Evolutionary conservation across 2,329 filamentous ascomycete genomes (phyloP), one percentile per base, ranked within the genome.

Genomic region (Metarhizium album): DNA sequence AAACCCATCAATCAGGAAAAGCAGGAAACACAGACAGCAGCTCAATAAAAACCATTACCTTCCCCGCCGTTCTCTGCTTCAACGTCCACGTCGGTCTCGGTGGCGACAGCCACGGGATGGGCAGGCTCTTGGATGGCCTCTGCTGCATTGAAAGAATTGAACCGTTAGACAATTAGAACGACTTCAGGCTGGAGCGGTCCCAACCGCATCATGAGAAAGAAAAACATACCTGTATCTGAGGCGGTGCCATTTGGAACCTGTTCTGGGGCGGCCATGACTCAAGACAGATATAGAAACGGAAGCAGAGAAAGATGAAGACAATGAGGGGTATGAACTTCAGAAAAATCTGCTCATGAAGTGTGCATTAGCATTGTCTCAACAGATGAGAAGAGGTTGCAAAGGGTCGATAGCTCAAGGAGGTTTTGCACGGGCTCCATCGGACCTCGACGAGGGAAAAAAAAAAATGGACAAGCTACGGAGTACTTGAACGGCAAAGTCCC

Each of bases 51-150:
- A 48, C 45, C 54, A 43, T 62, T n/a, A 70, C 68, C 60, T 59
- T 71, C 68, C 29, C 59, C 61, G 48, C 58, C 67, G 48, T 57
- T 55, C 40, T 68, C 66, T n/a, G 58, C 53, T 22, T 62, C 63
- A 20, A 58, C 55, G 37, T 66, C 63, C 23, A 55, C 53, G 47
- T 62, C 63, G 16, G 50, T 55, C 47, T 64, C 60, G 38, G 59
- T 58, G 47, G 60, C 55, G 33, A 58, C 55, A 49, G 56, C 54
- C 14, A 47, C 54, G 46, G 55, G 55, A 53, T 60, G 60, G 45
- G 60, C 59, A 48, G 52, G 48, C 50, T 63, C 61, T 52, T 60
- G 57, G 49, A 55, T 50, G 52, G 54, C 54, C 53, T 57, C 53
- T 48, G 31, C 24, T 20, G 37, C 20, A 43, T 2, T 24, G 7